Percentiles rank a stretch among this genome's conserved stretches.
These are phyloP conservation scores for Paxillus rubicundulus DNA, from an alignment of 768 basidiomycete species.

Conservation along the genomic window DNA sequence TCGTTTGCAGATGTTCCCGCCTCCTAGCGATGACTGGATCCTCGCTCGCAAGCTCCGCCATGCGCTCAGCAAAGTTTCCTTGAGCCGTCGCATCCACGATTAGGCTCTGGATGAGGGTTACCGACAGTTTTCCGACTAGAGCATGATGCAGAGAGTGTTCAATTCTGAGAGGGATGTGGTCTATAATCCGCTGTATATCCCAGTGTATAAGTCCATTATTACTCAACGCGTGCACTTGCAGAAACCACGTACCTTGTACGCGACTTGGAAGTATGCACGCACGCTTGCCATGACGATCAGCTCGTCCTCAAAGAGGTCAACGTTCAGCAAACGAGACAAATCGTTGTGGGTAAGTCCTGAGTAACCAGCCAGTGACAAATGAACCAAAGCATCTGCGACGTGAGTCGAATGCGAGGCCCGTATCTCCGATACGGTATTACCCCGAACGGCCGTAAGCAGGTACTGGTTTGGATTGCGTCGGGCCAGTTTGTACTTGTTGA, in stretches of 20 bases:
- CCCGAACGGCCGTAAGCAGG: too few relatives aligned
- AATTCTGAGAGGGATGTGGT: conserved; percentile 50
- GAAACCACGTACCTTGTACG: conserved; percentile 43
- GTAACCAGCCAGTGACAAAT: conserved; percentile 33
- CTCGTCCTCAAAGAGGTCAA: conserved; percentile 39
- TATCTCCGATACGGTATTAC: too few relatives aligned
- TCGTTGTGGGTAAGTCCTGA: conserved; percentile 16
- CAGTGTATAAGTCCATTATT: background rate
- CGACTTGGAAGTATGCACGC: conserved; percentile 54
- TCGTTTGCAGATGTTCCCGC: conserved; percentile 35
- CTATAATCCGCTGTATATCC: conserved; percentile 48
- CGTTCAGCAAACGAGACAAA: conserved; percentile 24
- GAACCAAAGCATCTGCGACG: conserved; percentile 21
- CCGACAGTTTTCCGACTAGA: conserved; percentile 36
- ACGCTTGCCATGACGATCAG: conserved; percentile 54
- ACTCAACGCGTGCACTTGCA: background rate
- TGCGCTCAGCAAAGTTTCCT: conserved; percentile 27
- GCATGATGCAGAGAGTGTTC: conserved; percentile 44
- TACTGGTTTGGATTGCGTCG: background rate
- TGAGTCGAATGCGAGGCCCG: too few relatives aligned
- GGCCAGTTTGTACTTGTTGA: conserved; percentile 19
- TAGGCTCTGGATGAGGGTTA: conserved; percentile 35
- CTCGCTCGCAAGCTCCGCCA: conserved; percentile 43
- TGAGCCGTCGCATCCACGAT: conserved; percentile 17
- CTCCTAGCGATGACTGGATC: conserved; percentile 38